These are phyloP conservation scores for Leccinum sublutescens DNA, from an alignment of 768 basidiomycete genomes.

Conservation along the genomic window DNA sequence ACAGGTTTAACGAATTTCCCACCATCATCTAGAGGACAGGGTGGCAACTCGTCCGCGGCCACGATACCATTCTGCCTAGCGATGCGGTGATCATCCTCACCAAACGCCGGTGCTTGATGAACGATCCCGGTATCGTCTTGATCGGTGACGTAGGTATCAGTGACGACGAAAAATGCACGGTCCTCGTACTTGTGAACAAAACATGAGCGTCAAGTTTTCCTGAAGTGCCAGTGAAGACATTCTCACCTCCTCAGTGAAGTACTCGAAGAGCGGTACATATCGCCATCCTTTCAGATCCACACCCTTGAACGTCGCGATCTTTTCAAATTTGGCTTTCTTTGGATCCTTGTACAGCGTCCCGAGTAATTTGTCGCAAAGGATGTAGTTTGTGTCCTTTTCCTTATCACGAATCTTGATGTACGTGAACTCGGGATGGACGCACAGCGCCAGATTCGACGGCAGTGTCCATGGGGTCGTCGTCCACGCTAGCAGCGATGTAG, in stretches of 20 bases:
- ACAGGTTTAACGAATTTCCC: constrained; percentile 89
- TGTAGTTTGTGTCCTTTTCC: constrained; percentile 83
- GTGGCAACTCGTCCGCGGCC: constrained; percentile 88
- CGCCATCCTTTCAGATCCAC: constrained; percentile 94
- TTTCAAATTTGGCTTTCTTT: constrained; percentile 96
- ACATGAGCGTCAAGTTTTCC: not conserved
- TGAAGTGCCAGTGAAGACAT: not conserved
- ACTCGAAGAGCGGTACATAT: constrained; percentile 93
- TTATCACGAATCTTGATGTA: constrained; percentile 97
- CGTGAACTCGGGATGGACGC: constrained; percentile 93
- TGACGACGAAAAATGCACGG: constrained; percentile 84
- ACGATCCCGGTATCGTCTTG: constrained; percentile 96
- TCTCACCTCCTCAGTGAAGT: constrained; percentile 89
- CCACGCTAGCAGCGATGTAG: constrained; percentile 91
- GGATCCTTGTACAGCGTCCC: constrained; percentile 92
- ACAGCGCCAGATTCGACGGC: constrained; percentile 91
- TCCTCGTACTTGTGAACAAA: constrained; percentile 69
- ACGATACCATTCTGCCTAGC: constrained; percentile 82
- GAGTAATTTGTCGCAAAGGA: constrained; percentile 86
- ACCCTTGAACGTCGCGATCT: constrained; percentile 83
- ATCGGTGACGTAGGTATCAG: constrained; percentile 91
- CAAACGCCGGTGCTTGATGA: constrained; percentile 97
- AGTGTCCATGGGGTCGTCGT: constrained; percentile 99
- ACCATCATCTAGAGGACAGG: constrained; percentile 90
- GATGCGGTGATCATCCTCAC: constrained; percentile 98